Conservation (phyloP, 2,329 filamentous ascomycete genomes). For the Dactylellina drechsleri region DNA sequence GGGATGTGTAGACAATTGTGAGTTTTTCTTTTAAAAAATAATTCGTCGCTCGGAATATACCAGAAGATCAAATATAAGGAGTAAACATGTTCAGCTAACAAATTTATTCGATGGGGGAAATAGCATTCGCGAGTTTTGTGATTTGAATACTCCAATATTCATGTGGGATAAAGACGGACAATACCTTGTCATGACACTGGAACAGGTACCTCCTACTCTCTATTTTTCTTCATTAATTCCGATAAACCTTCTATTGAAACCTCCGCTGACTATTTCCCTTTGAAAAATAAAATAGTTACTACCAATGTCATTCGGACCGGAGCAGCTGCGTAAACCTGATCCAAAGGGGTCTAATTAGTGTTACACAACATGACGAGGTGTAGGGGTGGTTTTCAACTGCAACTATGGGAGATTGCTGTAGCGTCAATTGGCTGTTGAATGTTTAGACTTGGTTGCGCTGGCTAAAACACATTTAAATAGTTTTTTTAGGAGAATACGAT, state of each 20-base stretch:
- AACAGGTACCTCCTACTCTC: conserved; percentile 67
- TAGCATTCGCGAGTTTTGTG: conserved; percentile 80
- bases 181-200: conserved; percentile 75
- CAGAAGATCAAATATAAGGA: not conserved
- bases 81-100: not conserved
- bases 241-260: too few relatives aligned
- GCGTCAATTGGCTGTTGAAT: too few relatives aligned
- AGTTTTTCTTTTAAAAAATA: conserved; percentile 60
- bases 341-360: conserved; percentile 57
- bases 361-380: too few relatives aligned
- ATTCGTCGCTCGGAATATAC: not conserved
- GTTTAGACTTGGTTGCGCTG: too few relatives aligned
- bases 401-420: too few relatives aligned
- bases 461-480: too few relatives aligned
- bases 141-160: conserved; percentile 77
- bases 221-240: conserved; percentile 9
- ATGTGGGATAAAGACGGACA: conserved; percentile 89
- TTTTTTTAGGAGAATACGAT: too few relatives aligned
- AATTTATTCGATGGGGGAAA: not conserved
- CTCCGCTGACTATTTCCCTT: too few relatives aligned
- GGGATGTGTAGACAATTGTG: conserved; percentile 96
- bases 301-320: conserved; percentile 75
- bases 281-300: conserved; percentile 66
- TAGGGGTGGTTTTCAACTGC: too few relatives aligned
- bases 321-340: conserved; percentile 65